Base-by-base conservation (phyloP, 2,329 filamentous ascomycete species). In the Endoconidiophora polonica region DNA sequence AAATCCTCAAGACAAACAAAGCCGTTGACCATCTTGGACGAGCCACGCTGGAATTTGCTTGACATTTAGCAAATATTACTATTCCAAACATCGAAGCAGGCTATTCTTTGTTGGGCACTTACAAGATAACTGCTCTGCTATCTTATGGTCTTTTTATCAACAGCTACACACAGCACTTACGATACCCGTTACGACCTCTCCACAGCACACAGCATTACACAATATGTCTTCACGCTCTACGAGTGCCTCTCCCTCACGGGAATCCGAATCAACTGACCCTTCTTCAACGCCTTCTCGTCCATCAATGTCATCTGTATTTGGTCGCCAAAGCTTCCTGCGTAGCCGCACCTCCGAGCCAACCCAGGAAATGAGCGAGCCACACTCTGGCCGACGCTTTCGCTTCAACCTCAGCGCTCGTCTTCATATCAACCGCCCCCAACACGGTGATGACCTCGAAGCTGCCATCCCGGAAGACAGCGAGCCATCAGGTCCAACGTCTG, bases 321-420 rank as follows among this genome's bases (percentile, higher is more conserved):
- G 50, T 16, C 50, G 45, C 38, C 40, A 48, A 46, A 44, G 39
- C 20, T 41, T 52, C 39, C 42, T 48, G 22, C 41, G 50, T 20
- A 48, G 39, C n/a, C 50, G 45, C 18, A 38, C 20, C 16, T 26
- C 20, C 9, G 26, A 40, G 26, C 53, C 54, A 10, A 26, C 49
- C 5, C 43, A 33, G 29, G 29, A 7, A 12, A 33, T 33, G 29
- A 33, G 29, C 29, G 29, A 33, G 29, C 29, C 29, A 33, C 9
- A 33, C 50, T 37, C 29, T 51, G 55, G 46, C 47, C 49, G 42
- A 44, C 18, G 41, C n/a, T 38, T 36, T 7, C 42, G 41, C 16
- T 50, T 46, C 23, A 33, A 42, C 6, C 9, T 49, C 22, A 37
- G 36, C 39, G 41, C 33, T 16, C 46, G 37, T n/a, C 37, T 49